Base-by-base conservation (phyloP, 1,284 basidiomycete genomes). In the Puccinia brachypodii region DNA sequence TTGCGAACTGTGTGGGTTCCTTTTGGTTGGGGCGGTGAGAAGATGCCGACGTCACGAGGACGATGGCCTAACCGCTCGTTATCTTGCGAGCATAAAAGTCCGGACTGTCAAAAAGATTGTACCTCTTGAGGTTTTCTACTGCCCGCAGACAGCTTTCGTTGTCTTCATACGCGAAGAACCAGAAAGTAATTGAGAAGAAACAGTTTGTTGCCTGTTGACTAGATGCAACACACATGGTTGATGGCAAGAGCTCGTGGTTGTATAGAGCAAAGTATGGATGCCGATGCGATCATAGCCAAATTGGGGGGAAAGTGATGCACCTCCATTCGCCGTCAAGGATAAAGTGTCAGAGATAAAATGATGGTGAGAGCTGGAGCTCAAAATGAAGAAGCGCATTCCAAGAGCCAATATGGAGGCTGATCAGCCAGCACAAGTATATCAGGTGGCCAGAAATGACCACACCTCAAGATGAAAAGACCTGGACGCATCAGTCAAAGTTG, bases 1-100 rank as follows among this genome's bases (percentile, higher is more conserved):
- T 68, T 68, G 36, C 8, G 38, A 68, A 68, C 38, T 68, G 40
- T 68, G 64, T 38, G 64, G 40, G 38, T 42, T 25, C 0, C 9
- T 25, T 68, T 68, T 68, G 64, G 64, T 68, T 68, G 64, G 64
- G 64, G 64, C 44, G 64, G 22, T 22, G 64, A 25, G 33, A 38
- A 40, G 38, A 68, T 68, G 40, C 38, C 38, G 64, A 68, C 38
- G 38, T 68, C 22, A 68, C 22, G 22, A 25, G 38, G 64, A 28
- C 36, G 62, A 38, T 40, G 33, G 62, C 40, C 7, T 11, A 7
- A 60, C n/a, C 25, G 56, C n/a, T 8, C 9, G n/a, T 3, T 60
- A 7, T 60, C 56, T 60, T 60, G 22, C 62, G 11, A 16, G 36
- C 22, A 40, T 33, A n/a, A 2, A 66, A 66, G 14, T 66, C n/a